Evolutionary conservation across 495 filamentous ascomycete species (phyloP), one percentile per base, ranked within the genome.

Genomic region (Penicillium waksmanii): DNA sequence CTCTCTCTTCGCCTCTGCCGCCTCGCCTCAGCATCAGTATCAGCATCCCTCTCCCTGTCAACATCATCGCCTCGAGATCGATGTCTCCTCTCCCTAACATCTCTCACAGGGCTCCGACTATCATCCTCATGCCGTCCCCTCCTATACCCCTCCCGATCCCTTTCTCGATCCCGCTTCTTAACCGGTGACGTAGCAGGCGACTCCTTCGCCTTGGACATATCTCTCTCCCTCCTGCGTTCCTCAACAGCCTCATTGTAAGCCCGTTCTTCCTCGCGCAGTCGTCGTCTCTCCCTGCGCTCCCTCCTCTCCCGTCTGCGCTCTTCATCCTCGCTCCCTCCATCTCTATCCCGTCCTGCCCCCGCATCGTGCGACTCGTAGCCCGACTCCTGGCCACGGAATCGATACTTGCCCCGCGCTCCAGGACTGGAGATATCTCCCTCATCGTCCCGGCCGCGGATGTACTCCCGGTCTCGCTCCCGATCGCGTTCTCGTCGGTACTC

Each of bases 161-260:
- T 42, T 4, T 69, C 64, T 13, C 70, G 63, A 61, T 73, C 67
- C 31, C 66, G 44, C 44, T 58, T 69, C 55, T 74, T 76, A 11
- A 64, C 46, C n/a, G 73, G 72, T 12, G 72, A 69, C 18, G 69
- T 73, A 61, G 68, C 71, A 25, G 73, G 73, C 1, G 72, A 76
- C 43, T 72, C 71, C 49, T 73, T 74, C 31, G 67, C 68, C 53
- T 73, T 76, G 2, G 76, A 66, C 35, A 31, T 31, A 0, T 31
- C 27, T 31, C 58, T 65, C 11, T 72, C 65, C 58, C 71, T 68
- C 17, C 69, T 61, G 48, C 66, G 38, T n/a, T 42, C 51, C 43
- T 67, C 66, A 33, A 59, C 57, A 33, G 53, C 49, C 43, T 70
- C 63, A 36, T 43, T 57, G 38, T 57, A 60, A 3, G 46, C 59